Evolutionary conservation across 148 eudicot species (phyloP).

Genomic region (Heliosperma pusillum): DNA sequence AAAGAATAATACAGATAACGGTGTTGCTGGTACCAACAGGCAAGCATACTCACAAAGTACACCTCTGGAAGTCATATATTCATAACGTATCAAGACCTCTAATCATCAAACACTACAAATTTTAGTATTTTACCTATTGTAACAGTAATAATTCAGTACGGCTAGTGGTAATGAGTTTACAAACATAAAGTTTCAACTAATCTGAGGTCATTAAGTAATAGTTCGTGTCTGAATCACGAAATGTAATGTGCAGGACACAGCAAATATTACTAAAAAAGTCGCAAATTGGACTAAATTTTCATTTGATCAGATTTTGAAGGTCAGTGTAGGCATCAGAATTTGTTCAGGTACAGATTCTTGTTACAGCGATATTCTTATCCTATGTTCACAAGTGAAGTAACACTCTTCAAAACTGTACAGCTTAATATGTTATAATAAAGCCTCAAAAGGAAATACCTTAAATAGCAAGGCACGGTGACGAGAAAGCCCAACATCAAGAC

Average conservation of each 20-base stretch:
- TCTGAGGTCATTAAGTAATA: not conserved
- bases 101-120: slow-evolving; percentile 2
- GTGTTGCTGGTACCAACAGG: not conserved
- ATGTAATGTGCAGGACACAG: not conserved
- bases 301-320: not conserved
- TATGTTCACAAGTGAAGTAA: not conserved
- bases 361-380: not conserved
- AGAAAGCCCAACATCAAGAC: slow-evolving; percentile 88
- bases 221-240: not conserved
- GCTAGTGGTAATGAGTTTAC: not conserved
- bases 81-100: not conserved
- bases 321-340: not conserved
- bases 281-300: not conserved
- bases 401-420: not conserved
- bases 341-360: not conserved
- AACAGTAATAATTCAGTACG: not conserved
- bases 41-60: not conserved
- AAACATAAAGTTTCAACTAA: not conserved
- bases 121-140: not conserved
- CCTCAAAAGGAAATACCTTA: slow-evolving; percentile 44
- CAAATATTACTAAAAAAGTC: not conserved
- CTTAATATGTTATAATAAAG: slow-evolving; percentile 2
- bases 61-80: not conserved
- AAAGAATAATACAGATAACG: not conserved
- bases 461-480: slow-evolving; percentile 95